phyloP scores from a whole-genome alignment of 352 stramenopile species.

The Aphanomyces euteiches region DNA sequence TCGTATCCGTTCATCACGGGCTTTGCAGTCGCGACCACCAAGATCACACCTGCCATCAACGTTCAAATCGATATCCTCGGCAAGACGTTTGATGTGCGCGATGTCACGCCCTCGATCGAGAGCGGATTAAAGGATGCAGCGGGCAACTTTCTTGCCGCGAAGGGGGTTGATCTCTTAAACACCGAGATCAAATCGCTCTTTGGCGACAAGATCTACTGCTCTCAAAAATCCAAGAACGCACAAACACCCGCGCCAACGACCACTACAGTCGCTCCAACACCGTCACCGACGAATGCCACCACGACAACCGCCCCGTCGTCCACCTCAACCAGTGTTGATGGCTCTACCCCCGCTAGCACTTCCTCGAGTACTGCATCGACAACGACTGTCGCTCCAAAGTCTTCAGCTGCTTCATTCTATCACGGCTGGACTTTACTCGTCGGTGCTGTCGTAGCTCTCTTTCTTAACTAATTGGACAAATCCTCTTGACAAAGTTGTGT shows the following conservation, averaged over 20 bases:
- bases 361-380: not conserved
- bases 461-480: no score
- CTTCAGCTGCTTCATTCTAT: no score
- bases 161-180: slow-evolving; percentile 17
- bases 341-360: not conserved
- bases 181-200: slow-evolving; percentile 18
- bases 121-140: not conserved
- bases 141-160: not conserved
- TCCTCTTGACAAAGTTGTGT: no score
- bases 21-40: not conserved
- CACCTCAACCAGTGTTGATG: not conserved
- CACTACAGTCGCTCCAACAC: not conserved
- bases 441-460: no score
- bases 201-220: slow-evolving; percentile 27
- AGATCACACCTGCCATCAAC: slow-evolving; percentile 20
- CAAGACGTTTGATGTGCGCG: not conserved
- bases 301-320: not conserved
- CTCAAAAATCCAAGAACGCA: slow-evolving; percentile 22
- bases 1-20: slow-evolving; percentile 13
- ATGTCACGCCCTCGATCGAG: slow-evolving; percentile 20
- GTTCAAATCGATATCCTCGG: slow-evolving; percentile 18
- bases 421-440: no score
- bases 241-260: slow-evolving; percentile 16
- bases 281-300: not conserved
- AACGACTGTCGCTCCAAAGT: no score